phyloP scores from a whole-genome alignment of 1,139 yeast genomes.

The Blastobotrys ciferrii region DNA sequence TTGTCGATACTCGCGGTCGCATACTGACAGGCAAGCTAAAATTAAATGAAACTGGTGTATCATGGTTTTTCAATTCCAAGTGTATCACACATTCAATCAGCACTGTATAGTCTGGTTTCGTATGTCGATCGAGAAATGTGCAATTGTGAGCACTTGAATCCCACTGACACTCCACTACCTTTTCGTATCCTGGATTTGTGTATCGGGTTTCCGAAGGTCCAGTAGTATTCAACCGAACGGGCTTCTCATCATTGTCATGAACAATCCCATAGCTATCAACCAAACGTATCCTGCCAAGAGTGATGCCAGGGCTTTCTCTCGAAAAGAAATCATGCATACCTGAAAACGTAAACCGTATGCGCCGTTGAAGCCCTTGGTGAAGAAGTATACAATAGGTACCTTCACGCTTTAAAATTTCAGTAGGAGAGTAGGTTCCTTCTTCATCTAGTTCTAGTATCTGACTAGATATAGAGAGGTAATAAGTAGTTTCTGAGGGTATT shows the following conservation, averaged over 20 bases:
- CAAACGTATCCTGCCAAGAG: constrained; percentile 22
- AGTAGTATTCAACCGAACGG: neutral
- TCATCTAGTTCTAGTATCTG: constrained; percentile 29
- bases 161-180: constrained; percentile 24
- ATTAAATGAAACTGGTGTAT: constrained; percentile 6
- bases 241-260: constrained; percentile 14
- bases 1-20: constrained; percentile 12
- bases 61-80: neutral
- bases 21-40: constrained; percentile 13
- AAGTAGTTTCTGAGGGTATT: too few relatives aligned
- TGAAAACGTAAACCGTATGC: constrained; percentile 26
- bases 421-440: constrained; percentile 28
- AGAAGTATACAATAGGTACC: constrained; percentile 22
- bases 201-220: neutral
- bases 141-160: constrained; percentile 27
- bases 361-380: constrained; percentile 34
- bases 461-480: too few relatives aligned
- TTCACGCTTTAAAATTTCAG: constrained; percentile 20
- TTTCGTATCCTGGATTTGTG: constrained; percentile 10
- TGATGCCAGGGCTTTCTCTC: constrained; percentile 6
- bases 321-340: constrained; percentile 13
- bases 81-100: constrained; percentile 10
- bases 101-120: constrained; percentile 20
- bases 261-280: constrained; percentile 25
- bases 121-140: constrained; percentile 21